A percentile compares a stretch with the other conserved stretches of the same genome.
Evolutionary conservation across 352 stramenopile genomes (phyloP).

Genomic region (Pythium rishiriense): DNA sequence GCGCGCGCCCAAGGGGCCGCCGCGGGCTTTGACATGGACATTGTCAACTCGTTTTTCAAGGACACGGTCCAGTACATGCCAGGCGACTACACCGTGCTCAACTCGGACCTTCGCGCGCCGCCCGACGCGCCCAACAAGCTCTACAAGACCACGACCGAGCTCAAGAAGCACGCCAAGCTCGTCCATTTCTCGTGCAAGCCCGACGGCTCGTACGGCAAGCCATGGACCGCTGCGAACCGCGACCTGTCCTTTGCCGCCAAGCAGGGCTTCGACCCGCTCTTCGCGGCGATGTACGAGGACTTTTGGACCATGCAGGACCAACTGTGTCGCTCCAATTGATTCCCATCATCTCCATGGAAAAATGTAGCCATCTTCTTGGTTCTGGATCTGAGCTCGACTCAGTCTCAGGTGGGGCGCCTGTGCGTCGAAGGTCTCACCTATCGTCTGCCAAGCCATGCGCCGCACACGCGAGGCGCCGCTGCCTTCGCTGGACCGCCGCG

Average conservation of each 20-base stretch:
- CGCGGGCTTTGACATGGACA: conserved; percentile 33
- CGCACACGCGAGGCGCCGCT: not conserved
- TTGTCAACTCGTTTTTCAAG: conserved; percentile 30
- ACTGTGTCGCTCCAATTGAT: conserved; percentile 1
- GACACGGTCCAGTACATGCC: conserved; percentile 21
- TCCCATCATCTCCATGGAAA: too few species aligned
- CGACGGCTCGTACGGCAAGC: conserved; percentile 17
- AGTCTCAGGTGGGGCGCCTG: too few species aligned
- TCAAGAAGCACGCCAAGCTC: conserved; percentile 12
- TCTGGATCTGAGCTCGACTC: too few species aligned
- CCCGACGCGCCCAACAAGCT: conserved; percentile 14
- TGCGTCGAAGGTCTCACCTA: too few species aligned
- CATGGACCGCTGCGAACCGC: not conserved
- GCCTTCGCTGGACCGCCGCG: not conserved
- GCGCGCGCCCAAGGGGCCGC: conserved; percentile 5
- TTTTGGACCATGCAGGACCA: conserved; percentile 23
- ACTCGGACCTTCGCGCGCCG: conserved; percentile 27
- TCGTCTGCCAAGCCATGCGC: not conserved
- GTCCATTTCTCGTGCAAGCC: conserved; percentile 17
- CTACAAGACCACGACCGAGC: conserved; percentile 10
- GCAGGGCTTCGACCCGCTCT: conserved; percentile 10
- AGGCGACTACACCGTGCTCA: conserved; percentile 33
- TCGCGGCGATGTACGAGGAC: conserved; percentile 17
- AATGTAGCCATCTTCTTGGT: conserved; percentile 38
- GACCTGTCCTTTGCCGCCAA: not conserved